A percentile compares a stretch with the other conserved stretches of the same genome.
Conservation (phyloP, 2,329 filamentous ascomycete genomes). For the Sporothrix phasma region DNA sequence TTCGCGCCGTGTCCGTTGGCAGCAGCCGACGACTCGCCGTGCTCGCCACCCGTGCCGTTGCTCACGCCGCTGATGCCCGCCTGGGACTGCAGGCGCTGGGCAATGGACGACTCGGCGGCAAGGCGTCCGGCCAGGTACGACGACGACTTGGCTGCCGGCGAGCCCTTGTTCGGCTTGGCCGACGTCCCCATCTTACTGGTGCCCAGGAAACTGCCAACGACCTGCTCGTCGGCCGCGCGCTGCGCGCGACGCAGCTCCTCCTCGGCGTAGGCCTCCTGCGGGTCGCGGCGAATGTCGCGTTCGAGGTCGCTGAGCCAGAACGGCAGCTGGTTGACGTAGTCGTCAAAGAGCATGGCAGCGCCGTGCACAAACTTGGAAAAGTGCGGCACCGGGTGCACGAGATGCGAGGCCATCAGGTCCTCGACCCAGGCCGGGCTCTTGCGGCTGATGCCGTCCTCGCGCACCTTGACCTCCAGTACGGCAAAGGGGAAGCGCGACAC, state of each 20-base stretch:
- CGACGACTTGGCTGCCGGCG: conserved; percentile 48
- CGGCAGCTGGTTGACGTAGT: conserved; percentile 89
- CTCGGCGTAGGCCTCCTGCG: conserved; percentile 79
- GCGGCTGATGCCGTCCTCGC: conserved; percentile 44
- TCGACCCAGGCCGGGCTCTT: conserved; percentile 78
- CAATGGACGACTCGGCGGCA: conserved; percentile 23
- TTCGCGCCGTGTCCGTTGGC: neutral
- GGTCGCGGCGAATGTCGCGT: conserved; percentile 87
- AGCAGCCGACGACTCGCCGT: neutral
- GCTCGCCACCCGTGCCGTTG: conserved; percentile 19
- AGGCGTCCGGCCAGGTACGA: conserved; percentile 52
- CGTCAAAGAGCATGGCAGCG: conserved; percentile 82
- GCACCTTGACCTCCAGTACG: conserved; percentile 84
- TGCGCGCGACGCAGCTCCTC: conserved; percentile 78
- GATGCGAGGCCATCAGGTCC: conserved; percentile 84
- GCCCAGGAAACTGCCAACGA: conserved; percentile 79
- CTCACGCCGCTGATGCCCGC: conserved; percentile 20
- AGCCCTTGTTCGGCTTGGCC: conserved; percentile 51
- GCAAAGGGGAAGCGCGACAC: conserved; percentile 85
- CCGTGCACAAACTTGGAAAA: conserved; percentile 98
- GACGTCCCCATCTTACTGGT: conserved; percentile 41
- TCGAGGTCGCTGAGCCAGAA: conserved; percentile 94
- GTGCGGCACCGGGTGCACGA: conserved; percentile 77
- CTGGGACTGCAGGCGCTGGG: conserved; percentile 6
- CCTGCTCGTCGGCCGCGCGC: conserved; percentile 75